phyloP scores from a whole-genome alignment of 208 protist genomes.

The Trypanosoma brucei region DNA sequence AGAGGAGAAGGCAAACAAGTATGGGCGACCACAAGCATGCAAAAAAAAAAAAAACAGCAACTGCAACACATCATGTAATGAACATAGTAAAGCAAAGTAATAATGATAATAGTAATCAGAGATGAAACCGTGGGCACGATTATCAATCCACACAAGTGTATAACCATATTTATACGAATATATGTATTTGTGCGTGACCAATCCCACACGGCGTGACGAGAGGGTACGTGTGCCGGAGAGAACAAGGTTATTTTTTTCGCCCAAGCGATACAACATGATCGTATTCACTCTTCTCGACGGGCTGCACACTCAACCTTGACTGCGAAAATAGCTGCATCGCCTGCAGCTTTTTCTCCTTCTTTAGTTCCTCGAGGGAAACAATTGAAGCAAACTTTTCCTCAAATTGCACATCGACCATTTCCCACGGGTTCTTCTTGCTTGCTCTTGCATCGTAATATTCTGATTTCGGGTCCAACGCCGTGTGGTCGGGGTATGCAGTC shows the following conservation, averaged over 20 bases:
- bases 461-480: slow-evolving; percentile 63
- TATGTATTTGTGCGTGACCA: too few relatives aligned
- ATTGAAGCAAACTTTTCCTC: slow-evolving; percentile 53
- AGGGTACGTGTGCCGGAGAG: too few relatives aligned
- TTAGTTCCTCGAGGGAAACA: slow-evolving; percentile 52
- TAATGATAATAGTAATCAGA: too few relatives aligned
- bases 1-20: too few relatives aligned
- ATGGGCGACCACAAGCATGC: too few relatives aligned
- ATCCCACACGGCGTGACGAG: too few relatives aligned
- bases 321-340: slow-evolving; percentile 72
- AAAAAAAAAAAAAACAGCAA: too few relatives aligned
- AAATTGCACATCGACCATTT: slow-evolving; percentile 84
- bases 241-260: slow-evolving; percentile 6
- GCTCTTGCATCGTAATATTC: slow-evolving; percentile 71
- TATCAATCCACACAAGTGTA: too few relatives aligned
- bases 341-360: slow-evolving; percentile 38
- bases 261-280: slow-evolving; percentile 50
- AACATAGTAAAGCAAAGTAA: too few relatives aligned
- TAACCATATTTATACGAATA: too few relatives aligned
- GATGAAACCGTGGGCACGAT: too few relatives aligned
- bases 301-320: slow-evolving; percentile 73
- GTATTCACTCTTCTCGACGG: slow-evolving; percentile 50
- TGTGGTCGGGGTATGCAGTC: slow-evolving; percentile 67
- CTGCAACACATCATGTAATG: too few relatives aligned
- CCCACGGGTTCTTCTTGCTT: slow-evolving; percentile 67